Conservation (phyloP, 1,284 basidiomycete genomes). For the Trichosporon asahii region DNA sequence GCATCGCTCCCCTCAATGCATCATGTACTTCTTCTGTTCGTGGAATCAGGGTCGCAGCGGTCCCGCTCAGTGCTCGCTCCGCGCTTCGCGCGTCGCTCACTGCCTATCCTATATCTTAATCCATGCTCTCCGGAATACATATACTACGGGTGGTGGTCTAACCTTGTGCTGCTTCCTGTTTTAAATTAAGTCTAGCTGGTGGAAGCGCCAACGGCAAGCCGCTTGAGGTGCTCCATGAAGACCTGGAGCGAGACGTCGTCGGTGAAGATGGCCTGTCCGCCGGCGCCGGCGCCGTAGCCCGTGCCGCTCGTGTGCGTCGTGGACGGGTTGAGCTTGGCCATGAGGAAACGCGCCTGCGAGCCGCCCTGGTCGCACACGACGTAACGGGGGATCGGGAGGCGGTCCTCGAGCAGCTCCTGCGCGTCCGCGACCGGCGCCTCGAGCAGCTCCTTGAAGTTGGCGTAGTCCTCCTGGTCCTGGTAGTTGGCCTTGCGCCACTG, state of each 20-base stretch:
- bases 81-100: too few relatives aligned
- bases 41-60: too few relatives aligned
- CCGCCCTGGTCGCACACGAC: constrained; percentile 98
- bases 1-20: constrained; percentile 1
- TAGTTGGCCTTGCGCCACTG: constrained; percentile 99
- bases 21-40: constrained; percentile 5
- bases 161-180: constrained; percentile 1
- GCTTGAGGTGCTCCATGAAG: constrained; percentile 92
- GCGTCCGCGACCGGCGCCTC: constrained; percentile 70
- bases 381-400: constrained; percentile 95
- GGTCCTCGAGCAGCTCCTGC: constrained; percentile 87
- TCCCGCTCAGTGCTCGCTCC: too few relatives aligned
- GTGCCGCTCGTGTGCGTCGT: constrained; percentile 92
- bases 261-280: constrained; percentile 94
- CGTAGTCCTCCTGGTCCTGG: constrained; percentile 98
- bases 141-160: constrained; percentile 9
- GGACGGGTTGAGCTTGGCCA: constrained; percentile 94
- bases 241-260: constrained; percentile 97
- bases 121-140: constrained; percentile 8
- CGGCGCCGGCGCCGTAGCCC: constrained; percentile 67
- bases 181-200: constrained; percentile 36
- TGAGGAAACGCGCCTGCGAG: constrained; percentile 92
- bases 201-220: constrained; percentile 57
- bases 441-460: constrained; percentile 94
- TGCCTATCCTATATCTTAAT: constrained; percentile 5